Evolutionary conservation across 257 asterid genomes (phyloP).

Genomic region (Solanum tarapatanum): DNA sequence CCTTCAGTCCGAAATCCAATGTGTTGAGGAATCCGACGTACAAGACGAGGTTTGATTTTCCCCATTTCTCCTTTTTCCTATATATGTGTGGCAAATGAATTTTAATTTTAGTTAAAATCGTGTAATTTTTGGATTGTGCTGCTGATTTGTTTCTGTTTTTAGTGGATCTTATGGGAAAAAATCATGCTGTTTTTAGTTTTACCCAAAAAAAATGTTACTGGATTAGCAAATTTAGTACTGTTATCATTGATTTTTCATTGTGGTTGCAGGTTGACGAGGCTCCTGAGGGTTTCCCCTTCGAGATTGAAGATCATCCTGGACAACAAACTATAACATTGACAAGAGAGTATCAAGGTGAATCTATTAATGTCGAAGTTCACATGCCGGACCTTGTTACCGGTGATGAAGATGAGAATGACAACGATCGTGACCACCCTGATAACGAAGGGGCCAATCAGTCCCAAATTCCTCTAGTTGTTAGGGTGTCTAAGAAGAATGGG

Average conservation of each 20-base stretch:
- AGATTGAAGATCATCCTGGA: conserved; percentile 61
- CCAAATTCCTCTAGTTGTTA: conserved; percentile 51
- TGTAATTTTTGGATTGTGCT: not conserved
- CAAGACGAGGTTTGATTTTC: not conserved
- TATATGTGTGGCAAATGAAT: not conserved
- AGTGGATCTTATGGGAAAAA: not conserved
- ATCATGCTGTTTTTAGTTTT: not conserved
- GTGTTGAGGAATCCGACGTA: conserved; percentile 28
- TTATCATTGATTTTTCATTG: not conserved
- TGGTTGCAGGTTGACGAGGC: conserved; percentile 33
- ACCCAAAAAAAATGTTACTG: not conserved
- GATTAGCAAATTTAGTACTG: not conserved
- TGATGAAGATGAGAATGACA: conserved; percentile 16
- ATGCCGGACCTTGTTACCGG: conserved; percentile 54
- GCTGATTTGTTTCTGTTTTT: not conserved
- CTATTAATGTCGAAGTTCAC: conserved; percentile 53
- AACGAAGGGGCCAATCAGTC: conserved; percentile 15
- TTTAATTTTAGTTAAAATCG: not conserved
- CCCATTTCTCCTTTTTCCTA: not conserved
- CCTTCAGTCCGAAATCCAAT: conserved; percentile 41
- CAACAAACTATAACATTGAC: conserved; percentile 49
- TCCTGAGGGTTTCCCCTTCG: conserved; percentile 59
- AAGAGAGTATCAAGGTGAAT: conserved; percentile 60
- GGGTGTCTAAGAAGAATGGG: conserved; percentile 49
- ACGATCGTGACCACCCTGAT: conserved; percentile 15